Evolutionary conservation across 2,329 filamentous ascomycete species (phyloP).

Genomic region (Trichoderma semiorbis): DNA sequence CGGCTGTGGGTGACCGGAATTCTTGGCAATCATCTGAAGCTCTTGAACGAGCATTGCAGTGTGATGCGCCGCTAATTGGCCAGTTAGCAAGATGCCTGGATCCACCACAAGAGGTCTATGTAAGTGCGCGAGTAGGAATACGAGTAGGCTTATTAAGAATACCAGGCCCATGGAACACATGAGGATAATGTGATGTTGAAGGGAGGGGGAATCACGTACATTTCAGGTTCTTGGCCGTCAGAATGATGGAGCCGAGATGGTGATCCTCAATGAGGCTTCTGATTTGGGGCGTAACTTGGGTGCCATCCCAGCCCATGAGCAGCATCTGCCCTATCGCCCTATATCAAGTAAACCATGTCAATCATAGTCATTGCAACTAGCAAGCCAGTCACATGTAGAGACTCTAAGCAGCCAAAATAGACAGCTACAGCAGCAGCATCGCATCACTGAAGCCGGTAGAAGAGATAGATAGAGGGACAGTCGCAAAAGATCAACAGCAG

Average conservation of each 20-base stretch:
- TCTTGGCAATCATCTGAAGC: constrained; percentile 84
- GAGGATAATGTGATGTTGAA: not conserved
- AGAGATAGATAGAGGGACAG: not conserved
- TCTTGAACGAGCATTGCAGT: constrained; percentile 85
- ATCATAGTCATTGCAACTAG: constrained; percentile 19
- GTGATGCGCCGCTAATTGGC: constrained; percentile 74
- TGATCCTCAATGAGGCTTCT: constrained; percentile 75
- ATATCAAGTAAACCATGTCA: constrained; percentile 28
- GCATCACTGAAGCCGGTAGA: not conserved
- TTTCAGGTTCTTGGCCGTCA: constrained; percentile 82
- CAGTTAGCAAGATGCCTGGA: constrained; percentile 18
- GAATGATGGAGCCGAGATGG: constrained; percentile 81
- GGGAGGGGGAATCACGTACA: constrained; percentile 48
- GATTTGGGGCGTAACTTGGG: constrained; percentile 78
- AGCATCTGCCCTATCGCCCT: constrained; percentile 73
- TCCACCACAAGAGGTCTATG: constrained; percentile 3
- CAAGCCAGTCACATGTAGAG: not conserved
- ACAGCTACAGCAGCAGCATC: not conserved
- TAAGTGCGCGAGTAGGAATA: not conserved
- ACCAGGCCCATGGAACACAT: not conserved
- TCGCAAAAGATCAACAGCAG: not conserved
- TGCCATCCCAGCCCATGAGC: constrained; percentile 84
- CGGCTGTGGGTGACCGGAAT: constrained; percentile 85
- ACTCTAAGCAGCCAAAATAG: not conserved
- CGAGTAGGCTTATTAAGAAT: not conserved